Base-by-base conservation (phyloP, 2,329 filamentous ascomycete genomes). In the Aspergillus clavatus region DNA sequence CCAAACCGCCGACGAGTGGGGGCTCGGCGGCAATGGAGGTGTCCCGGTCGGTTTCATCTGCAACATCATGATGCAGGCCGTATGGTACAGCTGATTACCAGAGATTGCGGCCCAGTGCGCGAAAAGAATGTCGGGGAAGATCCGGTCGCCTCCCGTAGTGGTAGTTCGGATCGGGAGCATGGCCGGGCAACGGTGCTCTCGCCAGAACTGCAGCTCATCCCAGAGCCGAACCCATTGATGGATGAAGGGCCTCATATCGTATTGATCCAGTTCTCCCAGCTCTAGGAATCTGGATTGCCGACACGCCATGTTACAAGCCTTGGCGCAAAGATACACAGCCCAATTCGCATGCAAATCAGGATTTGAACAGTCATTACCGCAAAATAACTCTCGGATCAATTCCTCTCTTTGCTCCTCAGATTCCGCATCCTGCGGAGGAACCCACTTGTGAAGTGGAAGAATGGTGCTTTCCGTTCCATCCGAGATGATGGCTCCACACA, bases 341-440 rank as follows among this genome's bases (percentile, higher is more conserved):
- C 76, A 78, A 53, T 81, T 81, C 22, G 78, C 79, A 45, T 79
- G 73, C 68, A 75, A 77, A 53, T 81, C 78, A 14, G 73, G 66
- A 38, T 59, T 58, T 1, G 40, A 36, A 8, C 39, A 41, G 2
- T 56, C 48, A 2, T 58, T 52, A 22, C 56, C 37, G 10, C 48
- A 53, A 18, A 60, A 59, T 1, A 52, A 28, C 12, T 59, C 51
- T 1, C 53, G 48, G 16, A 60, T 55, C 14, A 53, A 24, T 12
- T 23, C 48, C 3, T 45, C 38, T 10, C 37, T 61, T 47, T 36
- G 57, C 26, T 46, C 64, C 49, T 51, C 55, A 44, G 56, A 70
- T 55, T 54, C 70, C 46, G 44, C 57, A 37, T 28, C 58, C 51
- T 19, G 66, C 54, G 64, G 62, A 0, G 69, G 69, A 2, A 71